phyloP scores from a whole-genome alignment of 2,329 filamentous ascomycete genomes.

The Curvularia spicifera region DNA sequence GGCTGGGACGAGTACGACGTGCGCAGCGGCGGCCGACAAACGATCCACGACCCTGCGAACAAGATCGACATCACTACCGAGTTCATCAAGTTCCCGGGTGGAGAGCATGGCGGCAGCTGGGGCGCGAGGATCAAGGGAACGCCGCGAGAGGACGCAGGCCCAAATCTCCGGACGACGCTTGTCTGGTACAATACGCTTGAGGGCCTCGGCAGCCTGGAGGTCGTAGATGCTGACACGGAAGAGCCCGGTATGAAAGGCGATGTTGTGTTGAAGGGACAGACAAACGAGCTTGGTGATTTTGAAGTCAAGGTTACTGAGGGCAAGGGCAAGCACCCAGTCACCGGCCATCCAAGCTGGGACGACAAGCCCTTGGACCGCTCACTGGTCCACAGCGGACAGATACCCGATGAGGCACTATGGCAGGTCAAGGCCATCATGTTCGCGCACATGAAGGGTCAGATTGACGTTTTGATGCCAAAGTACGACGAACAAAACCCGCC shows the following conservation, averaged over 20 bases:
- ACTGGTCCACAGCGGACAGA: constrained; percentile 72
- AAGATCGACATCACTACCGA: constrained; percentile 88
- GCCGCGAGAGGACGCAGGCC: constrained; percentile 70
- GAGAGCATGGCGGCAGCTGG: constrained; percentile 87
- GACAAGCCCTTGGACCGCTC: constrained; percentile 78
- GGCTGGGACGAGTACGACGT: constrained; percentile 98
- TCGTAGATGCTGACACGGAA: constrained; percentile 58
- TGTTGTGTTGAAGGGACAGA: constrained; percentile 74
- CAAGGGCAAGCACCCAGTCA: constrained; percentile 63
- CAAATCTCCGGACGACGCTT: constrained; percentile 74
- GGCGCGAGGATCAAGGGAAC: constrained; percentile 84
- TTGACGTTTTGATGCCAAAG: constrained; percentile 64
- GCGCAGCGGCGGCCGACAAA: constrained; percentile 83
- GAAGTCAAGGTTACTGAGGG: constrained; percentile 78
- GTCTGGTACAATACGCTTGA: constrained; percentile 85
- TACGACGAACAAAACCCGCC: constrained; percentile 69
- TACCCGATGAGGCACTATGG: constrained; percentile 77
- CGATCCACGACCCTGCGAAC: constrained; percentile 89
- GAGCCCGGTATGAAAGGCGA: constrained; percentile 62
- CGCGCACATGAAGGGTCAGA: constrained; percentile 66
- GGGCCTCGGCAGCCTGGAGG: constrained; percentile 70
- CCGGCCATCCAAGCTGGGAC: constrained; percentile 67
- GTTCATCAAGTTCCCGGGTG: constrained; percentile 91
- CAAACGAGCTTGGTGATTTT: constrained; percentile 77
- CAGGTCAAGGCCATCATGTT: constrained; percentile 76